Conservation (phyloP, 345 rosid genomes). For the Kandelia obovata region DNA sequence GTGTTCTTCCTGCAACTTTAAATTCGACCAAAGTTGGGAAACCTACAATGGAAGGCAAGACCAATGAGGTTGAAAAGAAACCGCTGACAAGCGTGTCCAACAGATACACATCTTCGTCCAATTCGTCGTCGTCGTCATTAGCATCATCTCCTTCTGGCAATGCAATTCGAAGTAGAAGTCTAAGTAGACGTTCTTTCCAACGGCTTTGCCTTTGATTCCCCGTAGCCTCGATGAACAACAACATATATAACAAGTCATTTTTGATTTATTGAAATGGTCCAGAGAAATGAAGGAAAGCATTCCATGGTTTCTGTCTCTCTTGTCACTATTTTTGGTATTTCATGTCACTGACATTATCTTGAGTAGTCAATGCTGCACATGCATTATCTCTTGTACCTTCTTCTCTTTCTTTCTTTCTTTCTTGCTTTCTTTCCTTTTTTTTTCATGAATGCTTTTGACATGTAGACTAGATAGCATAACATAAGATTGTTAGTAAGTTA, state of each 20-base stretch:
- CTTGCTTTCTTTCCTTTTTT: too few relatives aligned
- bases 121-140: slow-evolving; percentile 50
- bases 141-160: slow-evolving; percentile 49
- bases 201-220: slow-evolving; percentile 53
- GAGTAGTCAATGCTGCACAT: slow-evolving; percentile 18
- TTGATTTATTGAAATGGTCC: neutral
- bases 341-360: slow-evolving; percentile 19
- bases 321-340: slow-evolving; percentile 10
- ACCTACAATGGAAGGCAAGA: slow-evolving; percentile 58
- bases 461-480: too few relatives aligned
- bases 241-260: neutral
- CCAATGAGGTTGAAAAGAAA: slow-evolving; percentile 56
- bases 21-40: slow-evolving; percentile 55
- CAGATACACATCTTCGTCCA: slow-evolving; percentile 39
- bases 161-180: slow-evolving; percentile 62
- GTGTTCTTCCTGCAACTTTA: slow-evolving; percentile 82
- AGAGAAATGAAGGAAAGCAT: slow-evolving; percentile 9
- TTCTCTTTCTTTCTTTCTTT: neutral
- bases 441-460: neutral
- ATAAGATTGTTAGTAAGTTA: too few relatives aligned
- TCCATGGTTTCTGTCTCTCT: neutral
- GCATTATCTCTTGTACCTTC: neutral
- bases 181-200: slow-evolving; percentile 57
- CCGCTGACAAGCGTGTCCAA: slow-evolving; percentile 49
- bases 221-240: slow-evolving; percentile 26